Evolutionary conservation across 169 alveolate species (phyloP).

Genomic region (Sarcocystis neurona): DNA sequence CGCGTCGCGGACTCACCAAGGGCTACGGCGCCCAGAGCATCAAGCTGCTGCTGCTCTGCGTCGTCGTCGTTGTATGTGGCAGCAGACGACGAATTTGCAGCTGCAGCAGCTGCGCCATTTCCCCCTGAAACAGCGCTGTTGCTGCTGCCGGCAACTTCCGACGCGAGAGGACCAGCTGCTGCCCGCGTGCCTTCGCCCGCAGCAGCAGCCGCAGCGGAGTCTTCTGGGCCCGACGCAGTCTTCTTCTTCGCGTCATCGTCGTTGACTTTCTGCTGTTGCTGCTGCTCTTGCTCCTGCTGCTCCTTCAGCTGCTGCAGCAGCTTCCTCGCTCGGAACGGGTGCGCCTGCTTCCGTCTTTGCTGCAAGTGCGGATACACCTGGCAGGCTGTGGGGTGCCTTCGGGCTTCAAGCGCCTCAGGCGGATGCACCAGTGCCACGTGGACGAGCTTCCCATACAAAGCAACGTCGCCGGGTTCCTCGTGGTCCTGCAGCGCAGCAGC

Average conservation of each 20-base stretch:
- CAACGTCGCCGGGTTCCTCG: slow-evolving; percentile 52
- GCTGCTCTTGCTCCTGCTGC: slow-evolving; percentile 1
- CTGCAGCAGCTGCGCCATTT: background rate
- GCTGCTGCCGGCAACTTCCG: too few species aligned
- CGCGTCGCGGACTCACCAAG: too few species aligned
- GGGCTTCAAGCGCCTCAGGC: slow-evolving; percentile 49
- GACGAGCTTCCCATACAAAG: slow-evolving; percentile 56
- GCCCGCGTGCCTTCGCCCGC: too few species aligned
- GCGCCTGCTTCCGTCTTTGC: slow-evolving; percentile 21
- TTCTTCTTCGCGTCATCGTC: background rate
- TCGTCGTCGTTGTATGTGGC: too few species aligned
- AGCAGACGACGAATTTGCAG: too few species aligned
- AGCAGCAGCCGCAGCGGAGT: too few species aligned
- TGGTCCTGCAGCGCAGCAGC: slow-evolving; percentile 30
- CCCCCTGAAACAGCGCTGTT: too few species aligned
- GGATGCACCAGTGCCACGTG: slow-evolving; percentile 55
- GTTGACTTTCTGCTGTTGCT: background rate
- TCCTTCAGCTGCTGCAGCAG: slow-evolving; percentile 3
- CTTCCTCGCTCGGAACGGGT: background rate
- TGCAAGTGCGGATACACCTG: slow-evolving; percentile 60
- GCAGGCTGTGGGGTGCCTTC: slow-evolving; percentile 41
- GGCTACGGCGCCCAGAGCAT: too few species aligned
- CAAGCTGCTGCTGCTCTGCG: too few species aligned
- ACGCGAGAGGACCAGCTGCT: too few species aligned
- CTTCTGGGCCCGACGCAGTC: too few species aligned